Evolutionary conservation across 306 rosid genomes (phyloP).

Genomic region (Pachyrhizus erosus): DNA sequence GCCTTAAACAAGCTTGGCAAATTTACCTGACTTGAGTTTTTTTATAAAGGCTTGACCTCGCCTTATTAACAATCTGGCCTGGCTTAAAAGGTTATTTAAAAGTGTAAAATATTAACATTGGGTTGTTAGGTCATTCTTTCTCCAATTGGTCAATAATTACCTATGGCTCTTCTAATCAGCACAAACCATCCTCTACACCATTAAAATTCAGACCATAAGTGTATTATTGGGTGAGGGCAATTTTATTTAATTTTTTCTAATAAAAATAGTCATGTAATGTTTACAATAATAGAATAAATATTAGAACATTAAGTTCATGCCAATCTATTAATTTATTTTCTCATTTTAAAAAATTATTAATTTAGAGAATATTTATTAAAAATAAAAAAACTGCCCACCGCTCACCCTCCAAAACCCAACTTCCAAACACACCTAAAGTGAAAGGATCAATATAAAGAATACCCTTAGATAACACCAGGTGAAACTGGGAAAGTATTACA

Average conservation of each 20-base stretch:
- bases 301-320: background rate
- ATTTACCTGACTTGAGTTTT: background rate
- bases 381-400: background rate
- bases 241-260: background rate
- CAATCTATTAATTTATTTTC: background rate
- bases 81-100: background rate
- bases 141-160: background rate
- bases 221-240: background rate
- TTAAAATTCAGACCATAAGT: background rate
- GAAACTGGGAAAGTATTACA: background rate
- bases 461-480: background rate
- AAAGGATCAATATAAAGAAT: background rate
- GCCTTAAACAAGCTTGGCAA: background rate
- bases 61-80: background rate
- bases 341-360: background rate
- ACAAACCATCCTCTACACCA: background rate
- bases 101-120: background rate
- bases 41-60: background rate
- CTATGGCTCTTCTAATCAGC: background rate
- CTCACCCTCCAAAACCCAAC: background rate
- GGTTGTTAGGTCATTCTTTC: background rate
- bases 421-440: constrained; percentile 1
- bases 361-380: background rate
- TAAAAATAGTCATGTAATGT: background rate
- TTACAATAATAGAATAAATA: background rate